phyloP scores from a whole-genome alignment of 1,284 basidiomycete genomes.

The Trametes versicolor region DNA sequence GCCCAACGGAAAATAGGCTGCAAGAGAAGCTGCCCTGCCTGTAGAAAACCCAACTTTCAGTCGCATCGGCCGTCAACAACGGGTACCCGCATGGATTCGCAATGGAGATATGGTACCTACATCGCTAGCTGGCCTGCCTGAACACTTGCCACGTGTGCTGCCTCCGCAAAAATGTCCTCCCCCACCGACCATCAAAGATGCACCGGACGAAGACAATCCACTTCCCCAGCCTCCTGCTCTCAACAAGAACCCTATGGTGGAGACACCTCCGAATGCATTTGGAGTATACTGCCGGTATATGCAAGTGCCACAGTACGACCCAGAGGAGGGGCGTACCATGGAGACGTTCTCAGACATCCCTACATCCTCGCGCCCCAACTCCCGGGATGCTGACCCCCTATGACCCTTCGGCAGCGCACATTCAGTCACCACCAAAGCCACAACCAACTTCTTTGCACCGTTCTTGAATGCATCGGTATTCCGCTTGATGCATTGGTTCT shows the following conservation, averaged over 20 bases:
- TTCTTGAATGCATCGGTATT: constrained; percentile 43
- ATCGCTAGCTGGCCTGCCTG: constrained; percentile 14
- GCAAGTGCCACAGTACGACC: constrained; percentile 2
- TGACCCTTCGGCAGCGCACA: constrained; percentile 9
- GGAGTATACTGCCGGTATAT: constrained; percentile 22
- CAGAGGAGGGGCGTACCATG: constrained; percentile 11
- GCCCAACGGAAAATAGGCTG: too few species aligned
- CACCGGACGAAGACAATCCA: neutral
- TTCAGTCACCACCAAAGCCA: neutral
- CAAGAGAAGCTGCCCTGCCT: neutral
- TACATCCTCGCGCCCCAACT: neutral
- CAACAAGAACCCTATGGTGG: neutral
- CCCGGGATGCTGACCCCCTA: neutral
- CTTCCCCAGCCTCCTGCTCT: neutral
- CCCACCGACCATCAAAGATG: neutral
- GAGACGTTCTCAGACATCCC: constrained; percentile 13
- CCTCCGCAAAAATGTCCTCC: constrained; percentile 7
- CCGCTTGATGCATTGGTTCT: constrained; percentile 45
- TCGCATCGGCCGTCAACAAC: constrained; percentile 8
- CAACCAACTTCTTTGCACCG: constrained; percentile 34
- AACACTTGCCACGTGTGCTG: constrained; percentile 13
- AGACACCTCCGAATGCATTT: constrained; percentile 21
- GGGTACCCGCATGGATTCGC: constrained; percentile 9
- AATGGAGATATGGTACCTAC: constrained; percentile 17
- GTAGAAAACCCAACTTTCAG: constrained; percentile 9